A percentile compares a stretch with the other conserved stretches of the same genome.
Conservation (phyloP, 345 rosid genomes). For the Camelina laxa region DNA sequence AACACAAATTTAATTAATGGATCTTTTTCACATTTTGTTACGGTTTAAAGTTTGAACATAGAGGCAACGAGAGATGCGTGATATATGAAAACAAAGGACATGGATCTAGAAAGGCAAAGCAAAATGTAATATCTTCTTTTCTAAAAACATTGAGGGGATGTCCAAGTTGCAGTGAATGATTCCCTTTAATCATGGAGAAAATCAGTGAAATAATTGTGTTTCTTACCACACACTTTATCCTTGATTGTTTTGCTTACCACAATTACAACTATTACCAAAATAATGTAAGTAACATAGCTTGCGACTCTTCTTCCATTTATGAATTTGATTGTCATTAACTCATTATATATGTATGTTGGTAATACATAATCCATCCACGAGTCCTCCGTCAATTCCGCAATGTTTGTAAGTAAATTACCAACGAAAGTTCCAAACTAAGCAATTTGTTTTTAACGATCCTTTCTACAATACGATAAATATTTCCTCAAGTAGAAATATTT, state of each 20-base stretch:
- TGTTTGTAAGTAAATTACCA: constrained; percentile 22
- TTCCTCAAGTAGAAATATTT: constrained; percentile 14
- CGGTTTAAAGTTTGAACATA: neutral
- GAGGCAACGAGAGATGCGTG: constrained; percentile 37
- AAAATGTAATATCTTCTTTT: neutral
- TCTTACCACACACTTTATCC: constrained; percentile 7
- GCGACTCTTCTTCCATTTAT: constrained; percentile 11
- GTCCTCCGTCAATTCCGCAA: constrained; percentile 12
- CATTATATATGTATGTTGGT: neutral
- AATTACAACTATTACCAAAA: constrained; percentile 4
- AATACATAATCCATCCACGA: neutral
- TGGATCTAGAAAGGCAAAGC: constrained; percentile 27
- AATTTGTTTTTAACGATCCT: neutral
- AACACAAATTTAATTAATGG: constrained; percentile 7
- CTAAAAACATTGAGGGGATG: constrained; percentile 16
- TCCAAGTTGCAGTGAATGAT: constrained; percentile 5
- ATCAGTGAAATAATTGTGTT: constrained; percentile 3
- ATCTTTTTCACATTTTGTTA: neutral
- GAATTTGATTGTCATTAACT: neutral
- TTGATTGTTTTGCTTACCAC: constrained; percentile 19
- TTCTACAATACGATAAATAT: neutral
- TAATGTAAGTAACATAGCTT: constrained; percentile 22
- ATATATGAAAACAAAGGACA: constrained; percentile 28
- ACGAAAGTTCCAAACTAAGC: constrained; percentile 26
- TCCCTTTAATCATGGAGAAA: constrained; percentile 36